Evolutionary conservation across 305 asterid species (phyloP).

Genomic region (Stenogyne calaminthoides): DNA sequence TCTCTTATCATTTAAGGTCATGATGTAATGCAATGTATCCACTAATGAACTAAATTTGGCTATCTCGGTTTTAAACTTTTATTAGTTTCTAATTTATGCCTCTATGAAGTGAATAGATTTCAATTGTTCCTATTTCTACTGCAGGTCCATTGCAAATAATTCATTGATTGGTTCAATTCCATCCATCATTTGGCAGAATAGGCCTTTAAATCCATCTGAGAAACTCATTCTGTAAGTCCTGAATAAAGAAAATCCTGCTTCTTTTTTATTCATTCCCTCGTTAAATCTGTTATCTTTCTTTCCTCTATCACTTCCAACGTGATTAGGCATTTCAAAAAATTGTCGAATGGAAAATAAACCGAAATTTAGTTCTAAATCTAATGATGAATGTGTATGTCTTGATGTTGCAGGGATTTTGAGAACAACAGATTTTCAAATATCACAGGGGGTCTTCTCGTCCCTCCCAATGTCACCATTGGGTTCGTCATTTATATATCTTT

Average conservation of each 20-base stretch:
- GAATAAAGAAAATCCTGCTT: not conserved
- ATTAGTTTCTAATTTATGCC: not conserved
- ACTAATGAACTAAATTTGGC: conserved; percentile 4
- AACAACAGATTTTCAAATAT: conserved; percentile 54
- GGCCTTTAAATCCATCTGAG: conserved; percentile 52
- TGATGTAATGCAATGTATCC: conserved; percentile 16
- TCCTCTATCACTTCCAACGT: not conserved
- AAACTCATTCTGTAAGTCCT: conserved; percentile 59
- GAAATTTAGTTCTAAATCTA: conserved; percentile 7
- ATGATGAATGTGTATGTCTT: conserved; percentile 22
- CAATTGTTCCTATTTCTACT: conserved; percentile 22
- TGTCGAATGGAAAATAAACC: conserved; percentile 15
- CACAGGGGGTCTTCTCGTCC: conserved; percentile 50
- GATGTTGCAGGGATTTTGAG: conserved; percentile 59
- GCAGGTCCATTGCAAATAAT: conserved; percentile 76
- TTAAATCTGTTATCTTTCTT: conserved; percentile 14
- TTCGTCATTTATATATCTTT: conserved; percentile 35
- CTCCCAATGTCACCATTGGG: conserved; percentile 67
- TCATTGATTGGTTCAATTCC: conserved; percentile 67
- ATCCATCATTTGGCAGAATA: conserved; percentile 71
- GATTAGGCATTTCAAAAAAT: no score
- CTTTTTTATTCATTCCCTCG: not conserved
- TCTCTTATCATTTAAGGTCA: conserved; percentile 18
- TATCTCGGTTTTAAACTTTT: not conserved
- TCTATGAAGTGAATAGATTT: conserved; percentile 20